Evolutionary conservation across 192 early-diverging fungal genomes (phyloP), one percentile per base, ranked within the genome.

Genomic region (Pilobolus umbonatus): DNA sequence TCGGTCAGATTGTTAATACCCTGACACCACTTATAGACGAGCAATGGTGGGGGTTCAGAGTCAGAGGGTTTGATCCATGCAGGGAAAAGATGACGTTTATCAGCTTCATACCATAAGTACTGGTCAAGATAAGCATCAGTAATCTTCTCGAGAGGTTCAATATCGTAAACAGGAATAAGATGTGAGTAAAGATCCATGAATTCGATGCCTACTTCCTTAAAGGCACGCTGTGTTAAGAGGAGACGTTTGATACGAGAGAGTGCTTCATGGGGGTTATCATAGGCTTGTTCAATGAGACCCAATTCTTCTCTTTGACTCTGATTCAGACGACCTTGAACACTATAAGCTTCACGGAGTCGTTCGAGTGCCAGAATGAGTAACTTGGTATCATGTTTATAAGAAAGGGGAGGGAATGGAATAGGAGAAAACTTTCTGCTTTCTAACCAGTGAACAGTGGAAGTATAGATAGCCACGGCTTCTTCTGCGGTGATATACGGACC

Each of bases 351-450:
- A 73, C 93, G 94, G 58, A 99, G 72, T 40, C 90, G 76, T 76
- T 99, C 97, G 34, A 99, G 75, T 30, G 97, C 95, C 57, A 99
- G 75, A 60, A 96, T 93, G 15, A 99, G 76, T 32, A 99, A 78
- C 71, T 99, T 99, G n/a, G 95, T 94, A 59, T 99, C 97, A 68
- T 99, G 97, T 77, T 99, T 99, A 77, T 99, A 99, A n/a, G 93
- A 95, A 45, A 99, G 79, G 25, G 97, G 97, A 31, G 97, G 97
- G 79, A 99, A 99, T 21, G 95, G 95, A 58, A 99, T 99, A 12
- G 97, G 97, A 55, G 93, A 89, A 63, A 99, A 98, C 64, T 91
- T 93, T n/a, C 97, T 84, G 40, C 90, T 89, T 75, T 98, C 97
- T 19, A 99, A 75, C 93, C 93, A 99, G 65, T 99, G 95, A 30